These are phyloP conservation scores for Quercus rubra DNA, from an alignment of 306 rosid genomes.

Conservation along the genomic window DNA sequence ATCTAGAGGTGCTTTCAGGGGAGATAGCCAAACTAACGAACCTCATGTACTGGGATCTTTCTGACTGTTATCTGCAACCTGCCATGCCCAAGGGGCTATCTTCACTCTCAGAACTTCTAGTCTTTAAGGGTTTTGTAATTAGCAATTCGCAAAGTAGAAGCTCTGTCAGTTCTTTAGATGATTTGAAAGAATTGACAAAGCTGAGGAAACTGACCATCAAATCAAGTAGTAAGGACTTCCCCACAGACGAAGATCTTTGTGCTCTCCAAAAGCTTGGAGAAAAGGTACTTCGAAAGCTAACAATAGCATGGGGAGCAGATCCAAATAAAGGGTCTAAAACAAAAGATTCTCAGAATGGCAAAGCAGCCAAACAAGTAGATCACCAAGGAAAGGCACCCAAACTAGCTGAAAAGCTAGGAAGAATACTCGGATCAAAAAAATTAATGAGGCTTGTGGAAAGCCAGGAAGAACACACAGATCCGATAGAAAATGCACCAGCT, in stretches of 20 bases:
- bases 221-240: neutral
- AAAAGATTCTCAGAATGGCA: too few species aligned
- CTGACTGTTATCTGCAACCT: constrained; percentile 28
- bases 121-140: constrained; percentile 24
- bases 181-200: neutral
- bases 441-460: too few species aligned
- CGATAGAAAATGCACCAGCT: too few species aligned
- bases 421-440: too few species aligned
- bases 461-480: too few species aligned
- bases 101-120: constrained; percentile 10
- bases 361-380: too few species aligned
- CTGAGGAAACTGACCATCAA: constrained; percentile 18
- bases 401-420: too few species aligned
- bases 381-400: too few species aligned
- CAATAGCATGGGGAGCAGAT: constrained; percentile 19
- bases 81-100: constrained; percentile 24
- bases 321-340: neutral
- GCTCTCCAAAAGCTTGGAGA: neutral
- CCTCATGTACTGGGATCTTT: constrained; percentile 32
- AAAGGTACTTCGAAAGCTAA: neutral
- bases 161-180: neutral
- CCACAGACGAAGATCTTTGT: neutral
- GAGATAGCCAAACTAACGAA: neutral
- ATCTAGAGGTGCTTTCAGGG: constrained; percentile 25
- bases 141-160: neutral